Conservation (phyloP, 441 rosid species). For the Pelargonium australe region DNA sequence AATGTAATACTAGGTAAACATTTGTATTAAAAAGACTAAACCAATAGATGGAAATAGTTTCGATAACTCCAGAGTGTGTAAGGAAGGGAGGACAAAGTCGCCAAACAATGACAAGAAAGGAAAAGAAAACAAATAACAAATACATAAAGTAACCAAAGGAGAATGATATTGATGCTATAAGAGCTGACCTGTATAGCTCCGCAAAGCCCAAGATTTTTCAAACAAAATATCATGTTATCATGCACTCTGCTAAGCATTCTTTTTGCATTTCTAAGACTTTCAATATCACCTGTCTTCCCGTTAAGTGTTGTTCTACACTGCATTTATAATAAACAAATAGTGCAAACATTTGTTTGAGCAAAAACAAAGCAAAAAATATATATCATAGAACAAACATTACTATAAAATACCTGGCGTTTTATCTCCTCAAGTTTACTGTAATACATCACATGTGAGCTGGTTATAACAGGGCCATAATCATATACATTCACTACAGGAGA, state of each 20-base stretch:
- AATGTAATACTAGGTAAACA: not conserved
- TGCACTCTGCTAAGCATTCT: slow-evolving; percentile 55
- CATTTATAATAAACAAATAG: slow-evolving; percentile 28
- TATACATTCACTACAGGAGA: slow-evolving; percentile 65
- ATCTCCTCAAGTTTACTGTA: slow-evolving; percentile 44
- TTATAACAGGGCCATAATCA: slow-evolving; percentile 44
- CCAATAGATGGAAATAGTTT: too few species aligned
- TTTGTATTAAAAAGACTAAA: not conserved
- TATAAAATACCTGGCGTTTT: slow-evolving; percentile 50
- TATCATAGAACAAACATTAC: slow-evolving; percentile 17
- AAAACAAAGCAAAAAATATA: slow-evolving; percentile 14
- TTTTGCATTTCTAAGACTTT: slow-evolving; percentile 48
- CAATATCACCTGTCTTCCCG: slow-evolving; percentile 41
- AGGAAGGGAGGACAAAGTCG: too few species aligned
- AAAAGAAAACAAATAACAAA: not conserved
- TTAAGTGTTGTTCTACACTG: slow-evolving; percentile 63
- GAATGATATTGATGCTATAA: slow-evolving; percentile 14
- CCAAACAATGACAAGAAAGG: too few species aligned
- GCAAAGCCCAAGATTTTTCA: slow-evolving; percentile 74
- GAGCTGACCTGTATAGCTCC: slow-evolving; percentile 73
- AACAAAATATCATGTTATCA: slow-evolving; percentile 56
- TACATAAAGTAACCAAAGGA: not conserved
- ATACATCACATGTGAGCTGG: slow-evolving; percentile 29
- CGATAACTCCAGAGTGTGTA: too few species aligned
- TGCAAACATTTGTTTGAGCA: slow-evolving; percentile 16